Base-by-base conservation (phyloP, 1,284 basidiomycete genomes). In the Ustilago cynodontis region DNA sequence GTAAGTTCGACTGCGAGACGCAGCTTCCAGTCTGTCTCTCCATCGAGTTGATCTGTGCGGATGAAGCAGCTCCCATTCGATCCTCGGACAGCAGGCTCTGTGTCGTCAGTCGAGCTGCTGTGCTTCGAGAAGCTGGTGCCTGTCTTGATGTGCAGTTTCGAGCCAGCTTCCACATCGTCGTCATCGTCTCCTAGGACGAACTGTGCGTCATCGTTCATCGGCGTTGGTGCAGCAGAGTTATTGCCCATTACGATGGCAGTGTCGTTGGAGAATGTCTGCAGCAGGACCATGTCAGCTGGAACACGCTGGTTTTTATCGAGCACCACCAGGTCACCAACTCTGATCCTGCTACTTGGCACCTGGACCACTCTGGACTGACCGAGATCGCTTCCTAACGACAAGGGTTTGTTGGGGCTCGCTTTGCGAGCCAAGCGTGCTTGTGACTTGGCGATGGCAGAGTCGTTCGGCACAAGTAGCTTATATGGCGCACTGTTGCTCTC, bases 1-100 rank as follows among this genome's bases (percentile, higher is more conserved):
- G 92, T 94, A 28, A 91, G 89, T 1, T 92, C 90, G 3, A 97
- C 92, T 0, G 96, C 95, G 1, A 98, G 92, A 11, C 94, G 91
- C 56, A 98, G 88, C 86, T 99, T 99, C 97, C 97, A 99, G 82
- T 99, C 97, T 1, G 97, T 99, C 87, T 99, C 97, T 50, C 97
- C 97, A 80, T 99, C 97, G 11, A 99, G 89, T 85, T 99, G 97
- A 86, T 99, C 97, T 0, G 97, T 99, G 6, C 96, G 90, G 59
- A 99, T 93, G 86, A 99, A 99, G 86, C 96, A 98, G 1, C 95
- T 95, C 1, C 97, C 97, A 35, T 92, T 91, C 4, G 89, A 86
- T 75, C 95, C 95, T n/a, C 63, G 63, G 9, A 60, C 39, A 10
- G 61, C 59, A 14, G 47, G 11, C 3, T 52, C 65, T 22, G 29